Evolutionary conservation across 495 filamentous ascomycete species (phyloP).

Genomic region (Xylaria longipes): DNA sequence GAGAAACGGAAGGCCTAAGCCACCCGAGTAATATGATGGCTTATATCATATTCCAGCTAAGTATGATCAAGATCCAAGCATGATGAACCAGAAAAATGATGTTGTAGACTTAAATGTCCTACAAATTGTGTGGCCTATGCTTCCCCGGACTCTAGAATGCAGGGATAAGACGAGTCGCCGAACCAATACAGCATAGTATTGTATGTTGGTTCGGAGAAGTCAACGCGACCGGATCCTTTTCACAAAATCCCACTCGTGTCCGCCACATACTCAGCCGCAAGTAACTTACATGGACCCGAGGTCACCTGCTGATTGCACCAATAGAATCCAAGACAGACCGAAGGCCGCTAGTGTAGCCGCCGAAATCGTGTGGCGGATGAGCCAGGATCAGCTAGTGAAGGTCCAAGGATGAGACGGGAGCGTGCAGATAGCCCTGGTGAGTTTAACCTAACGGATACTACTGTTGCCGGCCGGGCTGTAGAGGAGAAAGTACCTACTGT

Average conservation of each 20-base stretch:
- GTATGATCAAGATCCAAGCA: background rate
- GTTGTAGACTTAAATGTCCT: background rate
- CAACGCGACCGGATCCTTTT: background rate
- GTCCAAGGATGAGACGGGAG: background rate
- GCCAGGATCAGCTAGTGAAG: slow-evolving; percentile 3
- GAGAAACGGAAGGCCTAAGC: background rate
- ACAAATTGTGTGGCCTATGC: background rate
- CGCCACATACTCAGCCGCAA: background rate
- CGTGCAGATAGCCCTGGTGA: background rate
- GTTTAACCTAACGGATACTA: background rate
- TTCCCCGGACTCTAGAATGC: background rate
- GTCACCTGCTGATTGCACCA: background rate
- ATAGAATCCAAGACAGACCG: background rate
- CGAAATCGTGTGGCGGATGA: background rate
- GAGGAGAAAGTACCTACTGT: background rate
- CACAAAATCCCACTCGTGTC: background rate
- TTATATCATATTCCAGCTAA: background rate
- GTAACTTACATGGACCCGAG: background rate
- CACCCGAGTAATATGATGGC: too few relatives aligned
- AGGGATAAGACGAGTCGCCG: background rate
- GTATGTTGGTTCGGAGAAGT: background rate
- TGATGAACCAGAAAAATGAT: background rate
- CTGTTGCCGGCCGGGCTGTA: background rate
- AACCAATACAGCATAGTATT: background rate
- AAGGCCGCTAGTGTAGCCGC: background rate